phyloP scores from a whole-genome alignment of 345 rosid genomes.

The Murraya koenigii region DNA sequence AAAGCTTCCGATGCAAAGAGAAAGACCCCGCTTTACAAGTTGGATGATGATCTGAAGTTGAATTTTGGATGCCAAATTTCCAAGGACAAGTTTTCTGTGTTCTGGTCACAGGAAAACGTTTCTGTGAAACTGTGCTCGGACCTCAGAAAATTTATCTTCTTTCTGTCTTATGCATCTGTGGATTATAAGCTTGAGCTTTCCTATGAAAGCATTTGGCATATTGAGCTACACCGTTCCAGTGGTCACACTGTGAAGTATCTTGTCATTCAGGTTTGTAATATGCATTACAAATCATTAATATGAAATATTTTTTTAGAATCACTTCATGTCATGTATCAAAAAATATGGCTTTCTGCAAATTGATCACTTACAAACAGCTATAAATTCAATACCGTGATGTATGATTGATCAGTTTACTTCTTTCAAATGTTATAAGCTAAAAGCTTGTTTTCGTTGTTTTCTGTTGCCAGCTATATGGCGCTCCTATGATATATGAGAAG shows the following conservation, averaged over 20 bases:
- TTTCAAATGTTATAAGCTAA: not conserved
- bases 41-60: conserved; percentile 1
- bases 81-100: conserved; percentile 20
- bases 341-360: no score
- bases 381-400: no score
- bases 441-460: not conserved
- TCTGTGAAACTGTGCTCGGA: not conserved
- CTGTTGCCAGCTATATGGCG: conserved; percentile 33
- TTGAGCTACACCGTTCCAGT: conserved; percentile 21
- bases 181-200: no score
- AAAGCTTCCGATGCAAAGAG: conserved; percentile 21
- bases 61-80: conserved; percentile 43
- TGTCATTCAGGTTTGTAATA: conserved; percentile 34
- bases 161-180: no score
- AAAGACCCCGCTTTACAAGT: not conserved
- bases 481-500: conserved; percentile 30
- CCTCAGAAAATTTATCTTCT: no score
- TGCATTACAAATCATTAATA: no score
- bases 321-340: not conserved
- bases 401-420: no score
- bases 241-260: conserved; percentile 26
- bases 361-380: no score
- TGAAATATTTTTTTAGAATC: not conserved
- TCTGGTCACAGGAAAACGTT: conserved; percentile 37
- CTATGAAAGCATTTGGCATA: no score